Conservation (phyloP, 768 basidiomycete genomes). For the Collybia sp. region DNA sequence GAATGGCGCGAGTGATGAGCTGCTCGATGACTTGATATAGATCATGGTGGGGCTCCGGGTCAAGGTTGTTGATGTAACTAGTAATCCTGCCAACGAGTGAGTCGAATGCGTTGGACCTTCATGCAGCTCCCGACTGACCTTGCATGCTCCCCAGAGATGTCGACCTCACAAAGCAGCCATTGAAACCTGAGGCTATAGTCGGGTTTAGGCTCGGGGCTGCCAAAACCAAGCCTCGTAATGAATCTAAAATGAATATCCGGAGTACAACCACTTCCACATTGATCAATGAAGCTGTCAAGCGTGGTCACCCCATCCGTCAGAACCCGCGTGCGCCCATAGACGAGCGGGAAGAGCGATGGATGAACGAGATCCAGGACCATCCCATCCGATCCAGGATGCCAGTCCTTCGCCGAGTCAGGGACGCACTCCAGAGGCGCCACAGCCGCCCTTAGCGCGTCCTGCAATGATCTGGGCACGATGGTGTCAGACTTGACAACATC, state of each 20-base stretch:
- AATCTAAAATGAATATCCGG: not conserved
- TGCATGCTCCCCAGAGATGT: not conserved
- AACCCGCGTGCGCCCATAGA: conserved; percentile 22
- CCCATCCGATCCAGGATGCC: conserved; percentile 34
- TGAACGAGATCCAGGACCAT: conserved; percentile 32
- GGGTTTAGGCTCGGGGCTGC: too few relatives aligned
- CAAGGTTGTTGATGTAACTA: conserved; percentile 28
- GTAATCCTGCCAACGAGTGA: conserved; percentile 1
- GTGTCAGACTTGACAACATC: conserved; percentile 17
- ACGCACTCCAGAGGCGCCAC: conserved; percentile 24
- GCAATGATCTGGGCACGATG: conserved; percentile 13
- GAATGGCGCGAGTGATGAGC: conserved; percentile 12
- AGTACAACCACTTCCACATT: not conserved
- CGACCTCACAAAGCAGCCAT: conserved; percentile 6
- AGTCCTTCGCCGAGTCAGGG: conserved; percentile 27
- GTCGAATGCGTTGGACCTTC: not conserved
- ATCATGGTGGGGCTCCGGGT: conserved; percentile 11
- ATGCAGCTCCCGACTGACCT: not conserved
- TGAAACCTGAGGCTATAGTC: conserved; percentile 8
- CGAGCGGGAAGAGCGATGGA: conserved; percentile 12
- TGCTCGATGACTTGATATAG: conserved; percentile 13
- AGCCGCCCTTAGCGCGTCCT: conserved; percentile 10
- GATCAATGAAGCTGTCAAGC: conserved; percentile 6
- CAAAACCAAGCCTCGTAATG: too few relatives aligned
- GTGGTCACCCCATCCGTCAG: conserved; percentile 2